A percentile compares a stretch with the other conserved stretches of the same genome.
Evolutionary conservation across 148 eudicot species (phyloP).

Genomic region (Tetragonia tetragonoides): DNA sequence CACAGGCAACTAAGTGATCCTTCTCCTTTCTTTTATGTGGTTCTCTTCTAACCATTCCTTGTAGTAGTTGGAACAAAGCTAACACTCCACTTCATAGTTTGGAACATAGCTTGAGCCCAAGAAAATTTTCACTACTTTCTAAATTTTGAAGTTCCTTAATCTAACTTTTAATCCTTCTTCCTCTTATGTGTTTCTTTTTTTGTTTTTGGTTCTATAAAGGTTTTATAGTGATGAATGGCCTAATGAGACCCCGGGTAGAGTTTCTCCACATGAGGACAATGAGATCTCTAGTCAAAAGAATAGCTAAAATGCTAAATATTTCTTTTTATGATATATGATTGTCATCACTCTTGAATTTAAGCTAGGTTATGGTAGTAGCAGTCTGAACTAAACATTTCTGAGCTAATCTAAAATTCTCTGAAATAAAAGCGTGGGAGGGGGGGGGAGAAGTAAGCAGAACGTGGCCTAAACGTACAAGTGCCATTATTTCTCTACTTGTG

Average conservation of each 20-base stretch:
- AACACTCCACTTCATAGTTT: conserved; percentile 29
- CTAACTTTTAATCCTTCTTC: neutral
- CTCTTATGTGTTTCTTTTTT: neutral
- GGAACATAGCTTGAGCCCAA: conserved; percentile 28
- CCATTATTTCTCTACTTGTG: too few species aligned
- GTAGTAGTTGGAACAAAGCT: conserved; percentile 19
- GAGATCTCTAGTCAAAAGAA: conserved; percentile 8
- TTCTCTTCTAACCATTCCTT: conserved; percentile 11
- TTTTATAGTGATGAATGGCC: conserved; percentile 13
- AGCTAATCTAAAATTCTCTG: too few species aligned
- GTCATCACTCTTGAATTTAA: too few species aligned
- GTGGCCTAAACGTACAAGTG: too few species aligned
- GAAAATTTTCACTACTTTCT: conserved; percentile 1
- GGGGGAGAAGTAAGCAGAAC: too few species aligned
- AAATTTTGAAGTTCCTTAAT: neutral
- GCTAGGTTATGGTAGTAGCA: too few species aligned
- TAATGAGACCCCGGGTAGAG: neutral
- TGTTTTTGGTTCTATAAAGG: neutral
- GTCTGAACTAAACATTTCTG: too few species aligned
- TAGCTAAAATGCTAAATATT: too few species aligned
- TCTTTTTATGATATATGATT: too few species aligned
- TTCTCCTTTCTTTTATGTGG: conserved; percentile 17
- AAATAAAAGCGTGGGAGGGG: too few species aligned
- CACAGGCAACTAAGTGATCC: neutral
- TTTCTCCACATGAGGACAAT: neutral